phyloP scores from a whole-genome alignment of 106 monocot species.

The Acanthochlamys bracteata region DNA sequence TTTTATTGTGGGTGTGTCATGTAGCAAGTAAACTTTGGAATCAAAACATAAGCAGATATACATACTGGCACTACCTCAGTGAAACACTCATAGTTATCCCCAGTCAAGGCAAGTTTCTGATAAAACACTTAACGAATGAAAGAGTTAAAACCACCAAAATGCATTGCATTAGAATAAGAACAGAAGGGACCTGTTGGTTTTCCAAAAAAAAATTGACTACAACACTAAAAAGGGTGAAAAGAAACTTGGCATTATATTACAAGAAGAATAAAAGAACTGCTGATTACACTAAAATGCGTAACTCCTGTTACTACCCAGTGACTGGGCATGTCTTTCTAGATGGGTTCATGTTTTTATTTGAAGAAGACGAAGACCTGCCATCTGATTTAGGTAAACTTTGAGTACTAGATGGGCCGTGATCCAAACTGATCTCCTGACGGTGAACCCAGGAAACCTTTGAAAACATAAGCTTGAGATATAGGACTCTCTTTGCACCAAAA shows the following conservation, averaged over 20 bases:
- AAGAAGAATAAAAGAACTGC: slow-evolving; percentile 21
- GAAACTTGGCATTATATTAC: slow-evolving; percentile 11
- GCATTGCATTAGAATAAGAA: too few relatives aligned
- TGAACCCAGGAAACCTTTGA: slow-evolving; percentile 75
- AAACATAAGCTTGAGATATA: slow-evolving; percentile 77
- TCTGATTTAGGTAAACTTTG: neutral
- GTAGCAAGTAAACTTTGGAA: too few relatives aligned
- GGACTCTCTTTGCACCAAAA: slow-evolving; percentile 78
- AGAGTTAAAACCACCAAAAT: too few relatives aligned
- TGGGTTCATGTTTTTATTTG: slow-evolving; percentile 18
- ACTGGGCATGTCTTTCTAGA: slow-evolving; percentile 54
- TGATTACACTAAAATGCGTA: slow-evolving; percentile 41
- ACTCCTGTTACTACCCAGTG: slow-evolving; percentile 95
- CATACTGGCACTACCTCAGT: too few relatives aligned
- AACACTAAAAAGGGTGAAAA: too few relatives aligned
- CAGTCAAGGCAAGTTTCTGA: too few relatives aligned
- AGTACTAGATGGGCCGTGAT: slow-evolving; percentile 42
- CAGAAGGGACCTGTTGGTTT: too few relatives aligned
- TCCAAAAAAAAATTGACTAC: too few relatives aligned
- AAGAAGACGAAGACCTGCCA: slow-evolving; percentile 26
- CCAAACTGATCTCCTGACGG: slow-evolving; percentile 85
- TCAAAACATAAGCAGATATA: too few relatives aligned
- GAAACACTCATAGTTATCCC: too few relatives aligned
- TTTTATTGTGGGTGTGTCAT: too few relatives aligned
- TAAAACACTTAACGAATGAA: too few relatives aligned